Evolutionary conservation across 345 rosid genomes (phyloP), one percentile per base, ranked within the genome.

Genomic region (Schrenkiella parvula): DNA sequence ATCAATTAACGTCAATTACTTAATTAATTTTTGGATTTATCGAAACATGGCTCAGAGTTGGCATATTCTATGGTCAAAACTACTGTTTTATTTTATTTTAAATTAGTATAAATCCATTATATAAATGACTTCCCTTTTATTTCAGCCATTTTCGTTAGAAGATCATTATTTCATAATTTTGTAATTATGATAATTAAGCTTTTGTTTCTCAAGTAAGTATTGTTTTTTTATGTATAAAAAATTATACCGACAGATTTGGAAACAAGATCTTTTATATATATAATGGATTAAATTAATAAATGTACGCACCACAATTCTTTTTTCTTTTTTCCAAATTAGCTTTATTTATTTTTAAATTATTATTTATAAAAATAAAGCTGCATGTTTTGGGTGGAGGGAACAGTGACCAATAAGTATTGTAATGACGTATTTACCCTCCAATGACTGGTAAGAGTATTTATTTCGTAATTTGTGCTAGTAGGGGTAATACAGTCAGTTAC

Each of bases 191-290:
- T 64, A 12, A 4, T 34, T 29, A 29, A 29, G 13, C 23, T 54
- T 54, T 17, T 29, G 22, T 54, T 31, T 55, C 61, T 17, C 25
- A 32, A 32, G 3, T 9, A 55, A 26, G 57, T 51, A 26, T 46
- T 2, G 5, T 48, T 51, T 25, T 7, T 25, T 52, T 25, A 26
- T 63, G 63, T 72, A 15, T 53, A 44, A 13, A 73, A 5, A 44
- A 46, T 9, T 64, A 71, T 64, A 64, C 77, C 77, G 71, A 65
- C 77, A 64, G 58, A 44, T 64, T 64, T 73, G 42, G 42, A 13
- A 26, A 43, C 19, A 52, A 50, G 2, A 72, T 51, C 2, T 39
- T 11, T 52, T 42, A n/a, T n/a, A n/a, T 50, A 28, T 52, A 64
- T 22, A 17, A 11, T 53, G 5, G n/a, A 51, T 35, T 61, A 62